These are phyloP conservation scores for Mycena crocata DNA, from an alignment of 768 basidiomycete genomes.

Conservation along the genomic window DNA sequence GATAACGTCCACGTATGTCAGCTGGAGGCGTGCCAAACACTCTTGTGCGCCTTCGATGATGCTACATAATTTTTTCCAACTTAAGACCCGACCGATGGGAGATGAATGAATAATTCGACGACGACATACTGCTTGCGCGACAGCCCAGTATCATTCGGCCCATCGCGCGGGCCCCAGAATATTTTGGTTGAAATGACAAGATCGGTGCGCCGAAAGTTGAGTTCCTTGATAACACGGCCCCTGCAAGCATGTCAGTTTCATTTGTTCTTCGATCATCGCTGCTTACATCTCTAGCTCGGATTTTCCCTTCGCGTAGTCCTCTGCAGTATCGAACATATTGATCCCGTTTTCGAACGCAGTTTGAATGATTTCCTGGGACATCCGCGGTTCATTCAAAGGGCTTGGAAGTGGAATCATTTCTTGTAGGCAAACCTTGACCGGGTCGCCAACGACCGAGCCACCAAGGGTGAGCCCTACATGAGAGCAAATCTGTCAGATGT, in stretches of 20 bases:
- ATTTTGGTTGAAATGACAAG: conserved; percentile 84
- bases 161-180: conserved; percentile 76
- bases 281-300: conserved; percentile 80
- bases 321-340: conserved; percentile 82
- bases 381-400: background rate
- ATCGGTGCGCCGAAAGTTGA: conserved; percentile 73
- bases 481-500: background rate
- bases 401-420: background rate
- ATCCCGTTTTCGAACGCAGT: conserved; percentile 81
- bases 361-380: conserved; percentile 81
- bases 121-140: conserved; percentile 71
- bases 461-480: conserved; percentile 29
- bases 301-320: conserved; percentile 71
- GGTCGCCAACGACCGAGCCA: conserved; percentile 62
- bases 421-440: conserved; percentile 51
- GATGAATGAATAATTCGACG: no score
- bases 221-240: conserved; percentile 82
- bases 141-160: conserved; percentile 68
- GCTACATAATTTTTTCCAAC: conserved; percentile 42
- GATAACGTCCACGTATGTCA: conserved; percentile 81
- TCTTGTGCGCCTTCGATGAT: conserved; percentile 84
- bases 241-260: conserved; percentile 35
- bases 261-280: background rate
- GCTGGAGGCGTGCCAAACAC: conserved; percentile 71
- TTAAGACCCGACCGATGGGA: background rate